Evolutionary conservation across 2,329 filamentous ascomycete species (phyloP).

Genomic region (Aschersonia sp.): DNA sequence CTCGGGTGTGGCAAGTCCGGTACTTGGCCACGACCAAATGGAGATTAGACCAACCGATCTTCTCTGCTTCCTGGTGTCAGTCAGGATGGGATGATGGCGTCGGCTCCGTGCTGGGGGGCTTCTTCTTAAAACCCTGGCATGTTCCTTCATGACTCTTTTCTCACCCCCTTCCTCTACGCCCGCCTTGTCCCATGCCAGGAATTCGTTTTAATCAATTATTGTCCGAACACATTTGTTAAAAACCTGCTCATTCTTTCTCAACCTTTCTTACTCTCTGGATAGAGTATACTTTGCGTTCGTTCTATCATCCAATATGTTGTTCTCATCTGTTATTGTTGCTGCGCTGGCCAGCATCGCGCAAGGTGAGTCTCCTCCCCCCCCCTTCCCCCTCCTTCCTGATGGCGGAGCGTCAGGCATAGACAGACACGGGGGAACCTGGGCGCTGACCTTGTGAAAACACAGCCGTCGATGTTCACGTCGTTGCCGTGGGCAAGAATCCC

Average conservation of each 20-base stretch:
- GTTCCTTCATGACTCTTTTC: too few relatives aligned
- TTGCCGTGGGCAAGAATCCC: constrained; percentile 43
- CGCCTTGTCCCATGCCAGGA: too few relatives aligned
- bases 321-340: constrained; percentile 30
- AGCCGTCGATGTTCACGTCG: constrained; percentile 40
- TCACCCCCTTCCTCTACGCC: too few relatives aligned
- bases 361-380: constrained; percentile 17
- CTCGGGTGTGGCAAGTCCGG: neutral
- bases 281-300: constrained; percentile 5
- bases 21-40: neutral
- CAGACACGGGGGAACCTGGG: neutral
- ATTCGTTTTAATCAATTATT: too few relatives aligned
- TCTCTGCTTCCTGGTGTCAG: too few relatives aligned
- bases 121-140: too few relatives aligned
- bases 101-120: neutral
- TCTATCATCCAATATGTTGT: constrained; percentile 31
- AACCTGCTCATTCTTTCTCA: constrained; percentile 9
- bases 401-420: neutral
- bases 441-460: neutral
- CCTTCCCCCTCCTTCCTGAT: neutral
- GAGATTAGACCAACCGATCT: neutral
- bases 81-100: neutral
- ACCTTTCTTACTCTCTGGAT: constrained; percentile 3
- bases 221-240: too few relatives aligned
- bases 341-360: constrained; percentile 32